phyloP scores from a whole-genome alignment of 176 grass and related monocot species.

The Carex scoparia region DNA sequence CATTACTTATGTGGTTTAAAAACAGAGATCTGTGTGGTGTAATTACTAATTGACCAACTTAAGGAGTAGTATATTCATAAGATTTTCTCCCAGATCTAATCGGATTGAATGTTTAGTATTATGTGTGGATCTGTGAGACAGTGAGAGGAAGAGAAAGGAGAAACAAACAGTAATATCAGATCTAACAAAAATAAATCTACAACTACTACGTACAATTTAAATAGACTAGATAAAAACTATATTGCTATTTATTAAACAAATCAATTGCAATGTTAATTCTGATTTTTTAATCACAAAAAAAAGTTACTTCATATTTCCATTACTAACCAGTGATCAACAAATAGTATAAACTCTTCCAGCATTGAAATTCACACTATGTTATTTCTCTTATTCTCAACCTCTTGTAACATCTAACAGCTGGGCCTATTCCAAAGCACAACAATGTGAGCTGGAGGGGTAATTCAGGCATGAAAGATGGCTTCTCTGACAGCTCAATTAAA shows the following conservation, averaged over 20 bases:
- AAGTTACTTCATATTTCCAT: neutral
- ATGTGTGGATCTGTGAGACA: neutral
- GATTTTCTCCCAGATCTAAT: neutral
- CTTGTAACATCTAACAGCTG: constrained; percentile 41
- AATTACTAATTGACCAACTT: neutral
- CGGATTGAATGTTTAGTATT: neutral
- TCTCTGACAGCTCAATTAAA: constrained; percentile 48
- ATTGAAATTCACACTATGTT: neutral
- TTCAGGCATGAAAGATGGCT: constrained; percentile 80
- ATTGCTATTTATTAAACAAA: neutral
- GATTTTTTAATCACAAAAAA: neutral
- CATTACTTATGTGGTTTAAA: neutral
- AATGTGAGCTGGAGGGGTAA: constrained; percentile 88
- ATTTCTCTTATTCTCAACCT: constrained; percentile 19
- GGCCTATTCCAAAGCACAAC: constrained; percentile 69
- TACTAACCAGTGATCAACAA: neutral
- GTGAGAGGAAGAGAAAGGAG: neutral
- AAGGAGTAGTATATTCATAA: neutral
- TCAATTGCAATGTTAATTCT: neutral
- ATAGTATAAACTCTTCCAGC: neutral
- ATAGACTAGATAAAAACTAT: neutral
- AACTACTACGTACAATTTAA: neutral
- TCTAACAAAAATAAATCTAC: neutral
- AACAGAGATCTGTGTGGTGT: neutral
- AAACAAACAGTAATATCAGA: neutral